Evolutionary conservation across 2,329 filamentous ascomycete genomes (phyloP).

Genomic region (Capronia epimyces): DNA sequence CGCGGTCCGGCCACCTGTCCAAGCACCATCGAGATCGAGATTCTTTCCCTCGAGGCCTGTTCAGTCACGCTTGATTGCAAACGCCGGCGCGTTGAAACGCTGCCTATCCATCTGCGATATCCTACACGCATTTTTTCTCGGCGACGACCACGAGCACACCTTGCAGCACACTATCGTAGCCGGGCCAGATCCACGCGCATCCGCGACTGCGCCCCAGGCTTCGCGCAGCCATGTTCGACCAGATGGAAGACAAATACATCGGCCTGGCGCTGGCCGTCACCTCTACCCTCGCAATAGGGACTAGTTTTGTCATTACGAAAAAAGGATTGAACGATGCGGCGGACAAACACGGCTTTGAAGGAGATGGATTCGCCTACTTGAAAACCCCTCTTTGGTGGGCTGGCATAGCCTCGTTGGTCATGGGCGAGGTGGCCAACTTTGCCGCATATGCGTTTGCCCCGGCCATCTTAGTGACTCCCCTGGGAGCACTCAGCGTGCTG

Average conservation of each 20-base stretch:
- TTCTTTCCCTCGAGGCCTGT: background rate
- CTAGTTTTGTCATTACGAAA: conserved; percentile 98
- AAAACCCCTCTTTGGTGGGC: conserved; percentile 97
- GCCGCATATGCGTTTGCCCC: conserved; percentile 97
- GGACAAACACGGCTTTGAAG: conserved; percentile 89
- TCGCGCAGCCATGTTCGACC: conserved; percentile 16
- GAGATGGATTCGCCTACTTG: conserved; percentile 90
- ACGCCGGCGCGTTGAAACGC: background rate
- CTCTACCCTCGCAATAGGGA: conserved; percentile 56
- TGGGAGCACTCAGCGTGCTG: conserved; percentile 88
- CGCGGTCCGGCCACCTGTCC: background rate
- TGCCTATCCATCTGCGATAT: background rate
- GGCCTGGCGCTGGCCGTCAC: conserved; percentile 44
- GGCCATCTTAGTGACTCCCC: conserved; percentile 93
- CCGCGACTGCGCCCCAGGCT: background rate
- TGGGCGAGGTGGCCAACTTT: conserved; percentile 95
- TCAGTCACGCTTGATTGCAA: background rate
- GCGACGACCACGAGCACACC: background rate
- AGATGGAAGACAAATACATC: conserved; percentile 39
- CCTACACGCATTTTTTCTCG: background rate
- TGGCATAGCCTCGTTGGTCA: conserved; percentile 81
- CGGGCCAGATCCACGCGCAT: background rate
- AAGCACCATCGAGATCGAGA: background rate
- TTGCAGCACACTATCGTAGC: background rate
- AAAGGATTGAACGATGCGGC: conserved; percentile 92